These are phyloP conservation scores for Drechslerella stenobrocha DNA, from an alignment of 2,329 filamentous ascomycete genomes.

Conservation along the genomic window DNA sequence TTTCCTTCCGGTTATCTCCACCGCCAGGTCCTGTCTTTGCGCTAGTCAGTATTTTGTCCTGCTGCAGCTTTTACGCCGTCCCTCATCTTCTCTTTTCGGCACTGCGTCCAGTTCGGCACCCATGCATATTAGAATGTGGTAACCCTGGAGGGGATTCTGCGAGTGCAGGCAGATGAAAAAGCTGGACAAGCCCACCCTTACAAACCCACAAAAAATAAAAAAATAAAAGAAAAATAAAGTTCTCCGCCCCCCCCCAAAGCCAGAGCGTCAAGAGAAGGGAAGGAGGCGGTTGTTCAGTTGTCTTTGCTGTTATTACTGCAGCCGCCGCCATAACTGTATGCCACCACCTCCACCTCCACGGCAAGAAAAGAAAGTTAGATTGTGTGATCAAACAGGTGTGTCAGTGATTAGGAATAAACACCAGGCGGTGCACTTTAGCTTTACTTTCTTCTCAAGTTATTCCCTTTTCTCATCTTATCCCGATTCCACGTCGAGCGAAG, in stretches of 20 bases:
- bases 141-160: conserved; percentile 39
- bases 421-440: conserved; percentile 44
- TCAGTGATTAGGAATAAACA: conserved; percentile 42
- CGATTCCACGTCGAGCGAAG: conserved; percentile 26
- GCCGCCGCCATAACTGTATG: conserved; percentile 43
- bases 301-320: conserved; percentile 30
- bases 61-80: conserved; percentile 43
- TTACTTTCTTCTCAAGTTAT: conserved; percentile 23
- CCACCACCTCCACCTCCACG: conserved; percentile 40
- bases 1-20: conserved; percentile 49
- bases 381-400: conserved; percentile 7
- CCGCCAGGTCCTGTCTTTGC: conserved; percentile 44
- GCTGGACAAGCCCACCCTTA: conserved; percentile 46
- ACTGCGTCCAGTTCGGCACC: conserved; percentile 44
- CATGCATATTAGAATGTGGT: conserved; percentile 42
- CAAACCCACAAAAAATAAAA: conserved; percentile 21
- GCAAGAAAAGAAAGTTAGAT: conserved; percentile 14
- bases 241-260: conserved; percentile 33
- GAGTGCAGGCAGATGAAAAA: conserved; percentile 48
- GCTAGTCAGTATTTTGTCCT: conserved; percentile 46
- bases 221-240: conserved; percentile 38
- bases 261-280: conserved; percentile 26
- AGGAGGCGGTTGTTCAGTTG: conserved; percentile 33
- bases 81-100: conserved; percentile 49
- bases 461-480: conserved; percentile 27